These are phyloP conservation scores for Neurospora sublineolata DNA, from an alignment of 495 filamentous ascomycete genomes.

Conservation along the genomic window DNA sequence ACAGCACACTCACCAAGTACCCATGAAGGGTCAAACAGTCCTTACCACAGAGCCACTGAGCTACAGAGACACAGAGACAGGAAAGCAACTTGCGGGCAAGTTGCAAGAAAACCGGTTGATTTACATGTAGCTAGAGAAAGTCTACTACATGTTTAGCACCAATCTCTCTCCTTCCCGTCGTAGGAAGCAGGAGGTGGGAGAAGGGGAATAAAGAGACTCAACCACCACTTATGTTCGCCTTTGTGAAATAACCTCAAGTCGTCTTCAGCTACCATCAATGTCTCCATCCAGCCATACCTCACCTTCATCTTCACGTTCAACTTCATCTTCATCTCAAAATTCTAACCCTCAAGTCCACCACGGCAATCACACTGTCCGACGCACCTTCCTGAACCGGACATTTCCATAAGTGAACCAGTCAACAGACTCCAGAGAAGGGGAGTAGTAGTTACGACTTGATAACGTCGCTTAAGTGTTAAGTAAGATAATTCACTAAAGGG, in stretches of 20 bases:
- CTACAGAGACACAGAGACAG: not conserved
- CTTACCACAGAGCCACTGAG: not conserved
- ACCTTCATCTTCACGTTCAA: not conserved
- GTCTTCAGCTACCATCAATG: not conserved
- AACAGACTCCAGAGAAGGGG: not conserved
- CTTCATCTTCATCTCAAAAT: not conserved
- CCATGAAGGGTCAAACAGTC: not conserved
- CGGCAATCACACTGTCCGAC: not conserved
- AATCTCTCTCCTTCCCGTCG: not conserved
- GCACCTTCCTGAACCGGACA: not conserved
- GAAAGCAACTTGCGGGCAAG: not conserved
- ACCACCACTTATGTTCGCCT: not conserved
- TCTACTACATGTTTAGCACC: not conserved
- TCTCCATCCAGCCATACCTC: not conserved
- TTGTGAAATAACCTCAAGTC: not conserved
- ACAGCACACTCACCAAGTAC: not conserved
- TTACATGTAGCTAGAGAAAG: not conserved
- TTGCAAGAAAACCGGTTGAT: not conserved
- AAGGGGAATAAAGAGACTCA: not conserved
- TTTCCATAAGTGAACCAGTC: not conserved
- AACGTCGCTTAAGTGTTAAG: not conserved
- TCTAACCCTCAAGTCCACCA: not conserved
- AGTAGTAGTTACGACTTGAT: not conserved
- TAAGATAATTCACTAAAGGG: not conserved
- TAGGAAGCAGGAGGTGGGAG: not conserved